Conservation (phyloP, 2,329 filamentous ascomycete species). For the Colletotrichum lindemuthianum region DNA sequence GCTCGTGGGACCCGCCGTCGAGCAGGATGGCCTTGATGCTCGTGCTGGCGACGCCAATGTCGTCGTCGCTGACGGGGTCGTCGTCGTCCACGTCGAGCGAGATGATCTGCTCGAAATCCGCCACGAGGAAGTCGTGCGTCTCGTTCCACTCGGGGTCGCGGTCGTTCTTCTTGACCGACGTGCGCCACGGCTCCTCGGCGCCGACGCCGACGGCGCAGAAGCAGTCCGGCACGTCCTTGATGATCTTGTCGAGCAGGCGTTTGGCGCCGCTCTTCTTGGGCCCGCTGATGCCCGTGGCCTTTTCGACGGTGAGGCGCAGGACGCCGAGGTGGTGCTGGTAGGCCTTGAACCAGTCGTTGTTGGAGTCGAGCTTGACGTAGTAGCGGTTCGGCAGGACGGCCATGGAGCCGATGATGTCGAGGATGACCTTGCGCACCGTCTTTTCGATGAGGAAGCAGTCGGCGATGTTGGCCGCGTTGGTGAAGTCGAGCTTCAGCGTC, state of each 20-base stretch:
- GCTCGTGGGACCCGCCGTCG: slow-evolving; percentile 52
- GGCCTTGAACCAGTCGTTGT: slow-evolving; percentile 59
- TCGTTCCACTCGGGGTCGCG: slow-evolving; percentile 58
- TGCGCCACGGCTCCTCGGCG: slow-evolving; percentile 55
- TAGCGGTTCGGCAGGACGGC: slow-evolving; percentile 59
- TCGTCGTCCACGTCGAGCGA: slow-evolving; percentile 54
- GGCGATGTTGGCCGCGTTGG: slow-evolving; percentile 56
- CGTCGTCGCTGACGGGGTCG: slow-evolving; percentile 53
- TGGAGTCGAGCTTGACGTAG: slow-evolving; percentile 57
- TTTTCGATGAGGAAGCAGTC: slow-evolving; percentile 53
- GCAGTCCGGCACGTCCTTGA: slow-evolving; percentile 58
- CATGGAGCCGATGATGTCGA: slow-evolving; percentile 56
- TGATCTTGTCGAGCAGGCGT: slow-evolving; percentile 52
- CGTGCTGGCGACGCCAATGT: slow-evolving; percentile 54
- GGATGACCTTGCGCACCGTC: slow-evolving; percentile 55
- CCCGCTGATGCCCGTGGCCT: slow-evolving; percentile 48
- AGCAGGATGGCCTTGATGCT: slow-evolving; percentile 54
- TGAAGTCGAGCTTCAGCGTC: slow-evolving; percentile 56
- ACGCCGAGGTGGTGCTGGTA: slow-evolving; percentile 55
- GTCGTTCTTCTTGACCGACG: slow-evolving; percentile 50
- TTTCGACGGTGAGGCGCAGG: slow-evolving; percentile 55
- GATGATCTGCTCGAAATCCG: slow-evolving; percentile 55
- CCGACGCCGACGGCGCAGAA: slow-evolving; percentile 55
- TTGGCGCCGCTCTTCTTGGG: slow-evolving; percentile 46
- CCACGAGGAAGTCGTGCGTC: slow-evolving; percentile 57